Conservation (phyloP, 768 basidiomycete species). For the Dioszegia crocea region DNA sequence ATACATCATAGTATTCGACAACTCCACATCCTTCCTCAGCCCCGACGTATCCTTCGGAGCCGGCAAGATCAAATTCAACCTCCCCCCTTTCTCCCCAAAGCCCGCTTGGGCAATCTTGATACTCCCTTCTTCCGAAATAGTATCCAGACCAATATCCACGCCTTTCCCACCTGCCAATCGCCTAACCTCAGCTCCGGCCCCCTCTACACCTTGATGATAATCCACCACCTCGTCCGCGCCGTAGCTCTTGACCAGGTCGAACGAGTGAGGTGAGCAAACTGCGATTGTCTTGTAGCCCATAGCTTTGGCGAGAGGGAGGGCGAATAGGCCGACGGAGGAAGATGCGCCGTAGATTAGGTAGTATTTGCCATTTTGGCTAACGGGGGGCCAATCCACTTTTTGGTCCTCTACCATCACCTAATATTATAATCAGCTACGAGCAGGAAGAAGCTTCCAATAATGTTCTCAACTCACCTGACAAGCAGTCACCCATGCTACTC, state of each 20-base stretch:
- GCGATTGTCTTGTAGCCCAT: constrained; percentile 47
- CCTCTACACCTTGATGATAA: constrained; percentile 28
- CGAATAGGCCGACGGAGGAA: constrained; percentile 50
- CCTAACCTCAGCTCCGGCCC: constrained; percentile 18
- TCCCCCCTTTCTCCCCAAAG: constrained; percentile 15
- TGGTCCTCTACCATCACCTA: constrained; percentile 1
- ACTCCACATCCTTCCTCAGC: constrained; percentile 16
- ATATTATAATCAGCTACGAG: neutral
- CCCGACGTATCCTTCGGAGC: constrained; percentile 13
- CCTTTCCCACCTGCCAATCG: constrained; percentile 23
- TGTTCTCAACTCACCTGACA: constrained; percentile 13
- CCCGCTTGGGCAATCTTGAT: constrained; percentile 18
- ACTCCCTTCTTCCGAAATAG: constrained; percentile 28
- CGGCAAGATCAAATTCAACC: constrained; percentile 25
- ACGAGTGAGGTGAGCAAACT: constrained; percentile 48
- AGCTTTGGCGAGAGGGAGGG: constrained; percentile 35
- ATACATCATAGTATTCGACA: constrained; percentile 28
- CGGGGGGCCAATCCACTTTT: constrained; percentile 1
- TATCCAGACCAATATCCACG: constrained; percentile 27
- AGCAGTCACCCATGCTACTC: constrained; percentile 37
- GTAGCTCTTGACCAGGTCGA: constrained; percentile 48
- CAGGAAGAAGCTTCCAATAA: no score
- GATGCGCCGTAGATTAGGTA: constrained; percentile 45
- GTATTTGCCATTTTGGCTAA: constrained; percentile 6
- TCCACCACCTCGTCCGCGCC: constrained; percentile 54